phyloP scores from a whole-genome alignment of 1,284 basidiomycete genomes.

The Leccinum angustisporum region DNA sequence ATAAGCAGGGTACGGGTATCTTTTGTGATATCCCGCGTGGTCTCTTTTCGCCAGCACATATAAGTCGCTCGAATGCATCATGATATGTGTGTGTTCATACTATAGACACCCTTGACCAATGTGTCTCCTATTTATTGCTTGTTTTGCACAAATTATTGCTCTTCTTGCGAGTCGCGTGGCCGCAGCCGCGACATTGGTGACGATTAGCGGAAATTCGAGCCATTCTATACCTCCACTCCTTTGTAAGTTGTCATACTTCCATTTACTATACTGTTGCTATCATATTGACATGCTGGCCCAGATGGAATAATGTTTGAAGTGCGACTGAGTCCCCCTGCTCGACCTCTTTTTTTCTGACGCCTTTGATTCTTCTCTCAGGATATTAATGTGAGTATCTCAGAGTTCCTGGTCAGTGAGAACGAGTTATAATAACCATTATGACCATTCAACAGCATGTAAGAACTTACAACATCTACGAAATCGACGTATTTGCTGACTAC shows the following conservation, averaged over 20 bases:
- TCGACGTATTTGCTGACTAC: conserved; percentile 5
- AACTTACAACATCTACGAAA: background rate
- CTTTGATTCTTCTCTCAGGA: conserved; percentile 36
- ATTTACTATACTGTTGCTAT: background rate
- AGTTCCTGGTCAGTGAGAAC: background rate
- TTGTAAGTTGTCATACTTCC: conserved; percentile 38
- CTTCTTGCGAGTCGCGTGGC: conserved; percentile 2
- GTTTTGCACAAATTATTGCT: conserved; percentile 1
- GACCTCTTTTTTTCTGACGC: background rate
- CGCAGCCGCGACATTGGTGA: conserved; percentile 37
- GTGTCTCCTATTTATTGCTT: conserved; percentile 8
- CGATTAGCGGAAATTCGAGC: conserved; percentile 44
- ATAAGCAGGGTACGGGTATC: background rate
- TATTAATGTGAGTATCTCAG: conserved; percentile 46
- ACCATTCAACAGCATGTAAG: conserved; percentile 42
- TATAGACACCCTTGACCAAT: conserved; percentile 11
- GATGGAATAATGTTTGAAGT: conserved; percentile 61
- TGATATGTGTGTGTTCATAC: background rate
- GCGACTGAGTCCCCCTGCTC: conserved; percentile 9
- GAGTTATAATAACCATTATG: background rate
- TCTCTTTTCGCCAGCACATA: conserved; percentile 1
- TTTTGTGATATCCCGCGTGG: conserved; percentile 1
- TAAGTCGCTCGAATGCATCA: background rate
- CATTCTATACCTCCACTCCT: conserved; percentile 52
- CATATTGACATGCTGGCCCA: conserved; percentile 21